Base-by-base conservation (phyloP, 2,329 filamentous ascomycete genomes). In the Escovopsis sp. region DNA sequence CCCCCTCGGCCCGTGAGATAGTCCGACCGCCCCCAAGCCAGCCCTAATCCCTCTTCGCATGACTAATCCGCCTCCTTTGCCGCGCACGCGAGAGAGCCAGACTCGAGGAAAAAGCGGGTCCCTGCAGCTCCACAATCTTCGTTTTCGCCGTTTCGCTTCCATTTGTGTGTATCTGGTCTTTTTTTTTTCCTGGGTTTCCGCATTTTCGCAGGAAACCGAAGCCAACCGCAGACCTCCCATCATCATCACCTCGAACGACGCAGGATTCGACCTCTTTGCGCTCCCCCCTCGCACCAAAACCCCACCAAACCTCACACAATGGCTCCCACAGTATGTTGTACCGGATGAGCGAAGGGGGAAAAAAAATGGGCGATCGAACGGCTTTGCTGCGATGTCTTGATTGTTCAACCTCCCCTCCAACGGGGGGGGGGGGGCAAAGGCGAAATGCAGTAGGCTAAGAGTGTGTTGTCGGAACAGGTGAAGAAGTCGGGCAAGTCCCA, bases 401-500 rank as follows among this genome's bases (percentile, higher is more conserved):
- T 63, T 61, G 28, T 31, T n/a, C n/a, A n/a, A n/a, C n/a, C n/a
- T n/a, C n/a, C n/a, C n/a, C n/a, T n/a, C n/a, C n/a, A n/a, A n/a
- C n/a, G n/a, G n/a, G n/a, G n/a, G n/a, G n/a, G n/a, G n/a, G n/a
- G n/a, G n/a, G n/a, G n/a, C 15, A 27, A 34, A 32, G 34, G 35
- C 8, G 33, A 15, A 47, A 29, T 80, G 75, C 87, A 96, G 88
- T 93, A 94, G 88, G 90, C 87, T 94, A 88, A 92, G 73, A 69
- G 63, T 65, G 64, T 63, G 58, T 32, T 41, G 32, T 39, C 61
- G 63, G 55, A 21, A 35, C 66, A 74, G 55, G 58, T 72, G 68
- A 73, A 73, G 68, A 73, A 84, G 70, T 62, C 70, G 55, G 66
- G 60, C 63, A 79, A 73, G 63, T 68, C 65, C 61, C 77, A 79